These are phyloP conservation scores for Platanthera zijinensis DNA, from an alignment of 106 monocot species.

Conservation along the genomic window DNA sequence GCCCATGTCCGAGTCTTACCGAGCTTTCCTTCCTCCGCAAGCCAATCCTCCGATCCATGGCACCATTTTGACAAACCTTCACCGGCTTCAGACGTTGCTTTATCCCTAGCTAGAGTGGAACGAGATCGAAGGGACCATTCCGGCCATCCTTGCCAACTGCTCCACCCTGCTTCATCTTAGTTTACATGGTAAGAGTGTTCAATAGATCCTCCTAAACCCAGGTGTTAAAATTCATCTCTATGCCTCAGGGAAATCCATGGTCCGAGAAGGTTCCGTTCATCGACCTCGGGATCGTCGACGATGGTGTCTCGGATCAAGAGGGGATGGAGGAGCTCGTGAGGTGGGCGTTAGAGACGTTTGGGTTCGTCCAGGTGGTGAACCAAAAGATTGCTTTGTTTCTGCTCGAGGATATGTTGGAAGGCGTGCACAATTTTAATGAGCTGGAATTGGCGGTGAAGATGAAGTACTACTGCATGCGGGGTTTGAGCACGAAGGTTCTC, in stretches of 20 bases:
- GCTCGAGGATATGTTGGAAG: slow-evolving; percentile 16
- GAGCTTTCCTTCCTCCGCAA: slow-evolving; percentile 5
- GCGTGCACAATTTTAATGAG: slow-evolving; percentile 17
- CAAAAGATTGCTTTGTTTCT: slow-evolving; percentile 16
- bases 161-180: slow-evolving; percentile 18
- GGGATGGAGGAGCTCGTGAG: slow-evolving; percentile 7
- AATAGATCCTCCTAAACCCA: slow-evolving; percentile 6
- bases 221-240: not conserved
- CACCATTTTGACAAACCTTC: slow-evolving; percentile 11
- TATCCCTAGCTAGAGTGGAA: slow-evolving; percentile 25
- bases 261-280: slow-evolving; percentile 14
- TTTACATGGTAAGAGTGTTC: slow-evolving; percentile 20
- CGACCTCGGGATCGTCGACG: slow-evolving; percentile 2
- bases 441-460: slow-evolving; percentile 8
- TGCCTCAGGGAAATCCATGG: not conserved
- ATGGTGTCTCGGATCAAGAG: not conserved
- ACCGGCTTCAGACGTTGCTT: not conserved
- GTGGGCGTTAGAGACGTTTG: slow-evolving; percentile 9
- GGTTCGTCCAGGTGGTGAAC: slow-evolving; percentile 27
- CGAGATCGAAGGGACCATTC: slow-evolving; percentile 19
- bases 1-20: not conserved
- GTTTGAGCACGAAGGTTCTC: slow-evolving; percentile 8
- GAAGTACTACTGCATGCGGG: slow-evolving; percentile 6
- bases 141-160: slow-evolving; percentile 20
- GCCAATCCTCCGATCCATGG: slow-evolving; percentile 15